Base-by-base conservation (phyloP, 371 early-diverging fungal genomes). In the Saksenaea vasiformis region DNA sequence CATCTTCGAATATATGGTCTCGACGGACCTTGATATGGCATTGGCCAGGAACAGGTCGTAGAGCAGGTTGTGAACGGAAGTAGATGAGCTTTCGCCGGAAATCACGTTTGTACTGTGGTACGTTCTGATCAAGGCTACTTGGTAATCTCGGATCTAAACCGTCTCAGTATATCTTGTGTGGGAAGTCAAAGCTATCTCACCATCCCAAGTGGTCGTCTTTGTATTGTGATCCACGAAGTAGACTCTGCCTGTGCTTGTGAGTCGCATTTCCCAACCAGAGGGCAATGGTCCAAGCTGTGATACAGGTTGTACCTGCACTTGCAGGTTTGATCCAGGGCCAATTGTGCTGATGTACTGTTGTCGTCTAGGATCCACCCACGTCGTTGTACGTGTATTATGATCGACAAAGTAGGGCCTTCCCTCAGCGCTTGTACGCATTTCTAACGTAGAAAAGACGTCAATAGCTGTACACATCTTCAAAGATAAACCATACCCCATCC, bases 101-200 rank as follows among this genome's bases (percentile, higher is more conserved):
- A 80, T 98, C 98, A 35, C 97, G 91, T 84, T 97, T 98, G 83
- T 98, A 98, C 75, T 97, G 95, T 22, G 98, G 98, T 24, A 95
- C 97, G 61, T 91, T 92, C 71, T 91, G 91, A 73, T 96, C 98
- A 34, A 95, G 85, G 69, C 90, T 91, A 71, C 94, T 93, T 8
- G 98, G 97, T 62, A 98, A 76, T 10, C 98, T 86, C 26, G 98
- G 98, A 73, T 98, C 86, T 81, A 69, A 24, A 47, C 4, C 22
- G 11, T 3, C 10, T 22, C 51, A 47, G 51, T 22, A 5, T n/a
- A n/a, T 47, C 51, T 22, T 47, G 22, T 47, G 10, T 8, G 19
- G 8, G 22, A 14, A 44, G 19, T 10, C 3, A 47, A 47, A 22
- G 22, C 3, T 22, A n/a, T 26, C 51, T 57, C 61, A 89, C 87